These are phyloP conservation scores for Mycena rosella DNA, from an alignment of 768 basidiomycete species.

Conservation along the genomic window DNA sequence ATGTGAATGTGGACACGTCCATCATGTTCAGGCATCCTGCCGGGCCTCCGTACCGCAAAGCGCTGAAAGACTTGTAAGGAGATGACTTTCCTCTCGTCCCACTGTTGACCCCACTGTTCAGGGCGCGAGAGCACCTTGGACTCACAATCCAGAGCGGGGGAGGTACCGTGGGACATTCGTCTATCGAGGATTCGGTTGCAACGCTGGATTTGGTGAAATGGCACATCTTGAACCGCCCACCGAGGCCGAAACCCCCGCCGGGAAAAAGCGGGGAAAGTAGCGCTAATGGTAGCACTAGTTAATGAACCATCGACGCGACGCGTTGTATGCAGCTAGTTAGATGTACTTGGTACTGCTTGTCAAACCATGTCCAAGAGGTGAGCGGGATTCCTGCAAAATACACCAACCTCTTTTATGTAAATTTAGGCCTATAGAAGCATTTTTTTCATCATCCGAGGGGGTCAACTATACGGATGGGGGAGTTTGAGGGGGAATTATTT, in stretches of 20 bases:
- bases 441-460: too few relatives aligned
- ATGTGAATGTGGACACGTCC: conserved; percentile 88
- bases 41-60: conserved; percentile 82
- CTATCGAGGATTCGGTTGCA: conserved; percentile 89
- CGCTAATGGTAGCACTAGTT: background rate
- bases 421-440: too few relatives aligned
- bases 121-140: conserved; percentile 86
- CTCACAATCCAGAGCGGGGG: conserved; percentile 86
- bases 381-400: too few relatives aligned
- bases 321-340: conserved; percentile 19
- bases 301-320: conserved; percentile 22
- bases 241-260: conserved; percentile 19
- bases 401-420: too few relatives aligned
- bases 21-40: conserved; percentile 85
- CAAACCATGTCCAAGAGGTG: too few relatives aligned
- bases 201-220: conserved; percentile 91
- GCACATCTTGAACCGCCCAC: conserved; percentile 65
- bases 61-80: conserved; percentile 83
- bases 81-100: conserved; percentile 33
- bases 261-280: conserved; percentile 6
- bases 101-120: conserved; percentile 46
- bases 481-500: too few relatives aligned
- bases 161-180: conserved; percentile 85
- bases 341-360: conserved; percentile 15
- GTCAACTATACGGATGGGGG: too few relatives aligned